phyloP scores from a whole-genome alignment of 768 basidiomycete species.

The Pseudohyphozyma bogoriensis region DNA sequence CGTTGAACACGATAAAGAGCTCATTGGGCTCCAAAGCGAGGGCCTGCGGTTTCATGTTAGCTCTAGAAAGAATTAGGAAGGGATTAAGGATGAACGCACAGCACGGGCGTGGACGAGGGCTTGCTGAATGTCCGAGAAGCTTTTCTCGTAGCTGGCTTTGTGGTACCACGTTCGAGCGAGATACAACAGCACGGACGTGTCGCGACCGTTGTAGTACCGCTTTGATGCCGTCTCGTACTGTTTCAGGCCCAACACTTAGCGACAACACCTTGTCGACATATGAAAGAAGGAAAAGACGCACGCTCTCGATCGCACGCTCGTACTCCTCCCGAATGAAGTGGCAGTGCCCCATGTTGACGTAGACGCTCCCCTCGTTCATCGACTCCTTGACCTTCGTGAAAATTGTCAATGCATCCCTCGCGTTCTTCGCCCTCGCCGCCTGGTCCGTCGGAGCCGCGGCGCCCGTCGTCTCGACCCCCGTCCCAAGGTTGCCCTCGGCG shows the following conservation, averaged over 20 bases:
- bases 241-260: background rate
- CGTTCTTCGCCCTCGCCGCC: constrained; percentile 54
- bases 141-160: constrained; percentile 82
- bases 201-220: constrained; percentile 62
- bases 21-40: constrained; percentile 73
- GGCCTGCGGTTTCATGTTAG: constrained; percentile 48
- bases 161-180: constrained; percentile 88
- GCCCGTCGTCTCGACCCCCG: constrained; percentile 25
- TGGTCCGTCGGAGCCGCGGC: constrained; percentile 48
- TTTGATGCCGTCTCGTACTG: constrained; percentile 88
- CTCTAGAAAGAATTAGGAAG: background rate
- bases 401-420: constrained; percentile 76
- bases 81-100: constrained; percentile 22
- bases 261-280: too few relatives aligned
- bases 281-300: constrained; percentile 38
- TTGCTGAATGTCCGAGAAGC: constrained; percentile 66
- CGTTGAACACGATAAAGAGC: constrained; percentile 85
- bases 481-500: constrained; percentile 79
- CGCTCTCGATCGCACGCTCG: constrained; percentile 90
- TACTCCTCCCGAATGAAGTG: constrained; percentile 87
- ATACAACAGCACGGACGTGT: constrained; percentile 67
- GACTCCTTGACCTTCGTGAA: constrained; percentile 87
- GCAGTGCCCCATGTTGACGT: constrained; percentile 93
- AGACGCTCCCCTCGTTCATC: constrained; percentile 69
- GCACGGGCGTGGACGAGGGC: constrained; percentile 71